A percentile compares a stretch with the other conserved stretches of the same genome.
phyloP scores from a whole-genome alignment of 2,329 filamentous ascomycete species.

The Aspergillus sp. region DNA sequence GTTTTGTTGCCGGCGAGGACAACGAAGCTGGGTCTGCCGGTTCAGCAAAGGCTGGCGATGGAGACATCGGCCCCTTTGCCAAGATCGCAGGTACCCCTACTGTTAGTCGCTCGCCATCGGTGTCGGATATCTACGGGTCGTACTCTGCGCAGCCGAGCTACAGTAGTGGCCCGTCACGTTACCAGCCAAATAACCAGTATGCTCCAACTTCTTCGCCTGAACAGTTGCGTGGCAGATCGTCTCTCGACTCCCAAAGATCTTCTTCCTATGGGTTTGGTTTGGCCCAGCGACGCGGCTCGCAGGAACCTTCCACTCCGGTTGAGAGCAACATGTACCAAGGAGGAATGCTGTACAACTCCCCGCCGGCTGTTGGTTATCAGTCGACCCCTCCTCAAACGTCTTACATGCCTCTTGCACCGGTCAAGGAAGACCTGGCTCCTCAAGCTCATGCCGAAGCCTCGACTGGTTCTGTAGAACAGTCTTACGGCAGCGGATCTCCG shows the following conservation, averaged over 20 bases:
- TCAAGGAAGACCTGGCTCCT: slow-evolving; percentile 38
- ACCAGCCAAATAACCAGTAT: slow-evolving; percentile 48
- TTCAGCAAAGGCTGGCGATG: slow-evolving; percentile 57
- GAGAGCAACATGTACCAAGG: slow-evolving; percentile 38
- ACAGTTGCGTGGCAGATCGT: slow-evolving; percentile 51
- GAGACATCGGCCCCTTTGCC: slow-evolving; percentile 76
- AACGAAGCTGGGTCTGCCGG: slow-evolving; percentile 64
- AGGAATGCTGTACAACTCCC: slow-evolving; percentile 34
- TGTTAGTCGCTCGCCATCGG: slow-evolving; percentile 72
- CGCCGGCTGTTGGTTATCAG: slow-evolving; percentile 35
- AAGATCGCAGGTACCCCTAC: slow-evolving; percentile 74
- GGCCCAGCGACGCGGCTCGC: slow-evolving; percentile 39
- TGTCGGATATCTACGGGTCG: slow-evolving; percentile 72
- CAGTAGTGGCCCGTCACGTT: slow-evolving; percentile 41
- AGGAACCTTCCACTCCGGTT: slow-evolving; percentile 38
- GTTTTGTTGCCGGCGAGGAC: slow-evolving; percentile 92
- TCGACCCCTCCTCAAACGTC: slow-evolving; percentile 41
- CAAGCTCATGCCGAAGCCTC: slow-evolving; percentile 27
- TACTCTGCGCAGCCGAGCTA: slow-evolving; percentile 47
- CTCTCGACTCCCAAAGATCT: slow-evolving; percentile 50
- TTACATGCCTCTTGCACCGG: slow-evolving; percentile 43
- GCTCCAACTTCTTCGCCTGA: slow-evolving; percentile 55
- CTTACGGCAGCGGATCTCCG: slow-evolving; percentile 30
- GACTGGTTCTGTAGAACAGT: slow-evolving; percentile 21
- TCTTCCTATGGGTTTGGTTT: slow-evolving; percentile 38